These are phyloP conservation scores for Filobasidium floriforme DNA, from an alignment of 768 basidiomycete genomes.

Conservation along the genomic window DNA sequence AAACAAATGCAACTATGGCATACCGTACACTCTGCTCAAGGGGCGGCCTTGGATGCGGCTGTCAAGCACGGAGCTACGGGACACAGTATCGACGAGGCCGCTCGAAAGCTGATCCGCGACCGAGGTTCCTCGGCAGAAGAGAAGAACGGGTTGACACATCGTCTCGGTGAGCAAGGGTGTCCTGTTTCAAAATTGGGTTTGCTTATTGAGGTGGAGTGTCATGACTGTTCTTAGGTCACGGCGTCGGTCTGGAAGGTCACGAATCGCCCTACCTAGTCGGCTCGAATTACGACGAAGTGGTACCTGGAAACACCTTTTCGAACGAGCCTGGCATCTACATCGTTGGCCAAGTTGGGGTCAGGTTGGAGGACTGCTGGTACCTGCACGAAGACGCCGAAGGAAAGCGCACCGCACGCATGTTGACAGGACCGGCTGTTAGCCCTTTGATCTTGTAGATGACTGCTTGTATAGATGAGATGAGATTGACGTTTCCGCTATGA, in stretches of 20 bases:
- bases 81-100: conserved; percentile 57
- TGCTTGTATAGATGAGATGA: not conserved
- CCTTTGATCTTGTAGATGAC: not conserved
- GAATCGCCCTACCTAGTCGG: conserved; percentile 73
- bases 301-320: conserved; percentile 66
- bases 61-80: conserved; percentile 53
- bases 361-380: conserved; percentile 77
- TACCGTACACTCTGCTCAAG: conserved; percentile 60
- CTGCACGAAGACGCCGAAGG: conserved; percentile 53
- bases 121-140: conserved; percentile 10
- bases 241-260: conserved; percentile 76
- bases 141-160: conserved; percentile 58
- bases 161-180: conserved; percentile 53
- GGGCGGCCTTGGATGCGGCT: conserved; percentile 49
- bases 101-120: conserved; percentile 51
- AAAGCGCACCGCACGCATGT: conserved; percentile 44
- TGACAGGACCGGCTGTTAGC: conserved; percentile 56
- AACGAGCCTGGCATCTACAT: conserved; percentile 58
- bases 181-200: conserved; percentile 30
- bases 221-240: conserved; percentile 37
- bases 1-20: conserved; percentile 59
- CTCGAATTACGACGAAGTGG: conserved; percentile 56
- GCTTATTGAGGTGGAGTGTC: too few species aligned
- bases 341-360: conserved; percentile 51
- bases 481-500: not conserved